Base-by-base conservation (phyloP, 306 rosid genomes). In the Hippophae tibetana region DNA sequence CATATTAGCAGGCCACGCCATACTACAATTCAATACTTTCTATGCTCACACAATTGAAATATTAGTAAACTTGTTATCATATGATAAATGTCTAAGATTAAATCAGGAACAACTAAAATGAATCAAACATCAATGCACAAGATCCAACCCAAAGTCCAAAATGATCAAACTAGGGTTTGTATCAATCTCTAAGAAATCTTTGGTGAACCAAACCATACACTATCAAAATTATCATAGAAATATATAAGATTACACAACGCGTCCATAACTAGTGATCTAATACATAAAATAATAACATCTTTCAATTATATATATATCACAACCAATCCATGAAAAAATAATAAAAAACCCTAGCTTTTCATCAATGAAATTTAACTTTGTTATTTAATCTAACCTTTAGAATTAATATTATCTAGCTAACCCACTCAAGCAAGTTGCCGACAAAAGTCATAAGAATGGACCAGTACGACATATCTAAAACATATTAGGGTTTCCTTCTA, bases 331-430 rank as follows among this genome's bases (percentile, higher is more conserved):
- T 5, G 46, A 47, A 64, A 31, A 12, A 25, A 7, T 42, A 60
- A 48, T 54, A n/a, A 49, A 41, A 80, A 88, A 84, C 96, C 94
- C 96, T 88, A 84, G 79, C 45, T 73, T 42, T 54, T 72, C 47
- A 69, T 44, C 48, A 61, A 78, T 51, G 63, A 61, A 65, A 60
- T 44, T 67, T 8, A 43, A 14, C 64, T 57, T 56, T 43, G 65
- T 45, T 47, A 59, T 10, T 64, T 26, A 80, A 68, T 72, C 65
- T 42, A 43, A 66, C 48, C 40, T 23, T 61, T 44, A 44, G 7
- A 14, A 70, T 10, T 8, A 70, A 31, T 31, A 64, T 23, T 42
- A 56, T 50, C 42, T 38, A 62, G 54, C 58, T 53, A 57, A 61
- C n/a, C 64, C 64, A 60, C 42, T 9, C 44, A 46, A 14, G 56